Conservation (phyloP, 1,139 yeast genomes). For the Geotrichum cucujoidarum region DNA sequence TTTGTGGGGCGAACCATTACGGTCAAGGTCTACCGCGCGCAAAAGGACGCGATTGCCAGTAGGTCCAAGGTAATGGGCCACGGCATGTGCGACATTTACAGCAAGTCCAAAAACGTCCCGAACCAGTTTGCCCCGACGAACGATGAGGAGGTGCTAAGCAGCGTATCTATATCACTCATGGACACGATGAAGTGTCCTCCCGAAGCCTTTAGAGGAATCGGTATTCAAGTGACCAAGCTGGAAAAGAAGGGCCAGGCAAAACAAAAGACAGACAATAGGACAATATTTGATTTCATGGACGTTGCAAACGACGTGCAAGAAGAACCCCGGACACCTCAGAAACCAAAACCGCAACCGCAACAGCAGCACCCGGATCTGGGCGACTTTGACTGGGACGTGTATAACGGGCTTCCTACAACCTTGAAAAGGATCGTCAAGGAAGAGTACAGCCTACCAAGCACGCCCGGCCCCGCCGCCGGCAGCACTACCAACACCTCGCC, state of each 20-base stretch:
- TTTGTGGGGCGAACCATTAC: conserved; percentile 54
- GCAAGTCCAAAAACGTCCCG: conserved; percentile 56
- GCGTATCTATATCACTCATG: conserved; percentile 55
- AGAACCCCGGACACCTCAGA: neutral
- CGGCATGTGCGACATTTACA: conserved; percentile 67
- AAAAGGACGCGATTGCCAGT: conserved; percentile 8
- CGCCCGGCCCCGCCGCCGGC: neutral
- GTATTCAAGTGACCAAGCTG: conserved; percentile 51
- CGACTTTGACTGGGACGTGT: conserved; percentile 18
- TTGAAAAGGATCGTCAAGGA: conserved; percentile 8
- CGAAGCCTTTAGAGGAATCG: conserved; percentile 69
- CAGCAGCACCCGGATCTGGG: neutral
- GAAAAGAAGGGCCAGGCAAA: conserved; percentile 1
- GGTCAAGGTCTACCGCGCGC: conserved; percentile 51
- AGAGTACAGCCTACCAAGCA: conserved; percentile 10
- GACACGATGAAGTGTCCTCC: conserved; percentile 58
- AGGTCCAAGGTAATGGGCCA: conserved; percentile 70
- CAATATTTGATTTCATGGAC: conserved; percentile 4
- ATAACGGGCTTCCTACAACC: conserved; percentile 14
- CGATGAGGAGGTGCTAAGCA: conserved; percentile 56
- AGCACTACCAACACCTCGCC: neutral
- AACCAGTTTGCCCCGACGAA: conserved; percentile 45
- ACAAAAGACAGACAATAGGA: neutral
- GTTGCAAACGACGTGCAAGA: neutral
- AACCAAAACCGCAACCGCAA: neutral